Base-by-base conservation (phyloP, 352 stramenopile species). In the Pythium coloratum region DNA sequence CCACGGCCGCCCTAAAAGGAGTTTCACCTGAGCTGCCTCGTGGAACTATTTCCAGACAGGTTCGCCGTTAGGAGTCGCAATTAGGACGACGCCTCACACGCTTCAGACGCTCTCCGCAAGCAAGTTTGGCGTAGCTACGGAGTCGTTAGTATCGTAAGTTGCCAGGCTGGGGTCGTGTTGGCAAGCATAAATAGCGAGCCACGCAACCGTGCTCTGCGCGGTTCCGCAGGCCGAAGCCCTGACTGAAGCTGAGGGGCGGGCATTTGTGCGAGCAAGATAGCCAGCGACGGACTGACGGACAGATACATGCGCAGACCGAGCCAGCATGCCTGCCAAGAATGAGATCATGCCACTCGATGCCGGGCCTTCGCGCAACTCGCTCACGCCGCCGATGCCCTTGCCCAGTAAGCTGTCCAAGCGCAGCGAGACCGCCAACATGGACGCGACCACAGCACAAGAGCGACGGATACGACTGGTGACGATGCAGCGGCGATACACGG, bases 341-440 rank as follows among this genome's bases (percentile, higher is more conserved):
- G 83, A 89, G 64, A 86, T 91, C 59, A 59, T 88, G 62, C 83
- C 81, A 62, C 73, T 91, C 46, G 71, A 76, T n/a, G 63, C 67
- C 60, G 60, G 67, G 26, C 67, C 67, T 1, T 66, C 67, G 40
- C 67, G 61, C 26, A 40, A 69, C 33, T 63, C 61, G 18, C 33
- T 68, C 34, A 30, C 59, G 36, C 18, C 63, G 16, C 55, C 63
- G n/a, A 10, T 71, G 40, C 69, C 72, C 5, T 8, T 72, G 6
- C 18, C 69, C 18, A 28, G 36, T 6, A 40, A 55, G 30, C 34
- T 47, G 1, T 55, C 64, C 62, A 61, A 69, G 59, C 34, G 50
- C 49, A 82, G 78, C 66, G 70, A 69, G 2, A 61, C 66, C 14
- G 47, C 56, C 12, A 88, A 76, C 36, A 55, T 59, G 54, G 73